These are phyloP conservation scores for Mortierella antarctica DNA, from an alignment of 192 early-diverging fungal species.

Conservation along the genomic window DNA sequence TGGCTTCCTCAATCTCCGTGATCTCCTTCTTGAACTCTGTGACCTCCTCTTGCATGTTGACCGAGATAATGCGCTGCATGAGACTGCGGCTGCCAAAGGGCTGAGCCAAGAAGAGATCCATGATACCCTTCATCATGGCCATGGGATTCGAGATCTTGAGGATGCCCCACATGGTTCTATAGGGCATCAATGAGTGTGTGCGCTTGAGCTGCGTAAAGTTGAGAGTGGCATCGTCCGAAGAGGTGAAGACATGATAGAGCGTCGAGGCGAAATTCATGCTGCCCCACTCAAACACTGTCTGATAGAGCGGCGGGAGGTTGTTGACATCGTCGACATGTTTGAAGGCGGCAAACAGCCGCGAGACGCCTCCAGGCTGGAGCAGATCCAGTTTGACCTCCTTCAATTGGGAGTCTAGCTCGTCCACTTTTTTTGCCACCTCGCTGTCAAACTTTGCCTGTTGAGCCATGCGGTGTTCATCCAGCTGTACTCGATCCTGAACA, in stretches of 20 bases:
- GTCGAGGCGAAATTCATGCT: constrained; percentile 68
- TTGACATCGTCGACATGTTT: constrained; percentile 41
- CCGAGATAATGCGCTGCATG: constrained; percentile 66
- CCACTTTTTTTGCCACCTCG: constrained; percentile 57
- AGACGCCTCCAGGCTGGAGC: constrained; percentile 47
- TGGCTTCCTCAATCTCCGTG: constrained; percentile 36
- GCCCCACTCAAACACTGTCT: constrained; percentile 64
- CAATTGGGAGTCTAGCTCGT: constrained; percentile 60
- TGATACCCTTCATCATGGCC: constrained; percentile 63
- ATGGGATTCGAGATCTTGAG: constrained; percentile 68
- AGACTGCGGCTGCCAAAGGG: constrained; percentile 66
- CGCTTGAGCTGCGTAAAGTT: constrained; percentile 65
- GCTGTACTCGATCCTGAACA: constrained; percentile 34
- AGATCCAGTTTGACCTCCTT: constrained; percentile 60
- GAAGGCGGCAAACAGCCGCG: constrained; percentile 35
- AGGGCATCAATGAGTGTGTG: constrained; percentile 63
- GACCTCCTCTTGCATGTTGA: constrained; percentile 62
- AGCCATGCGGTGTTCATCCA: constrained; percentile 55
- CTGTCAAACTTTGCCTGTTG: constrained; percentile 57
- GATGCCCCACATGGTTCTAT: constrained; percentile 58
- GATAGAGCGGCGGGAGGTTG: constrained; percentile 54
- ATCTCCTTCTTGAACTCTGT: constrained; percentile 62
- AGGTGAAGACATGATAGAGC: constrained; percentile 62
- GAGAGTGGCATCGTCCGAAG: constrained; percentile 61
- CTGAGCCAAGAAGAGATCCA: constrained; percentile 69